Percentiles rank a stretch among this genome's conserved stretches.
Conservation (phyloP, 2,329 filamentous ascomycete species). For the Neoascochyta sp. region DNA sequence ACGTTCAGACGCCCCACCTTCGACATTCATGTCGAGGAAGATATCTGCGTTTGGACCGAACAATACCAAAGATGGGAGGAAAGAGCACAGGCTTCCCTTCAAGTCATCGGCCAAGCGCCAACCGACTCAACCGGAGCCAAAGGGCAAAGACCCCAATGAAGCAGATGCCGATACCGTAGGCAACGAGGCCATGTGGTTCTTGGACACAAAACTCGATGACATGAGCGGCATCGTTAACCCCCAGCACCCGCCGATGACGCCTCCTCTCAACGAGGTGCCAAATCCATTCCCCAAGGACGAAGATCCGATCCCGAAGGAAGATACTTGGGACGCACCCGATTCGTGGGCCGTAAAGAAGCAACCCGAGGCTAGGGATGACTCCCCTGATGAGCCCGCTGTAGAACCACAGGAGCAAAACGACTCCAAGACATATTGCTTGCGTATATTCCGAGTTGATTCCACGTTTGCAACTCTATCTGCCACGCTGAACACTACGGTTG, state of each 20-base stretch:
- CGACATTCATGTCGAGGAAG: conserved; percentile 22
- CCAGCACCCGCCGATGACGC: conserved; percentile 63
- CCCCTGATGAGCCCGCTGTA: conserved; percentile 65
- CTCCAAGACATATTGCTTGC: conserved; percentile 78
- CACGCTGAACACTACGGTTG: conserved; percentile 75
- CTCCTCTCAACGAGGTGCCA: conserved; percentile 52
- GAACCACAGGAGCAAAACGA: conserved; percentile 71
- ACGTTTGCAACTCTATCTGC: conserved; percentile 92
- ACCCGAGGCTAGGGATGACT: conserved; percentile 57
- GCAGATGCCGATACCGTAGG: conserved; percentile 43
- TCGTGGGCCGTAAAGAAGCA: conserved; percentile 86
- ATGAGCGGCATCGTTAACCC: conserved; percentile 84
- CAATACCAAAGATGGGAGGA: conserved; percentile 21
- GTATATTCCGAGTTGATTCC: conserved; percentile 88
- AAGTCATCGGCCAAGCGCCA: conserved; percentile 37
- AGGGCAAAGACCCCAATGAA: conserved; percentile 45
- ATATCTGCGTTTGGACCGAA: conserved; percentile 23
- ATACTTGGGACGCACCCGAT: conserved; percentile 82
- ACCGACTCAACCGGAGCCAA: conserved; percentile 19
- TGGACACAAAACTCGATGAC: conserved; percentile 84
- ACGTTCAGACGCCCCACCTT: conserved; percentile 29
- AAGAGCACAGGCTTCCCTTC: conserved; percentile 52
- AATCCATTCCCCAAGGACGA: conserved; percentile 40
- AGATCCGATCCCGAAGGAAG: conserved; percentile 32
- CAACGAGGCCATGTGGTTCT: conserved; percentile 63